Conservation (phyloP, 2,329 filamentous ascomycete genomes). For the Aspergillus quadrilineatus region DNA sequence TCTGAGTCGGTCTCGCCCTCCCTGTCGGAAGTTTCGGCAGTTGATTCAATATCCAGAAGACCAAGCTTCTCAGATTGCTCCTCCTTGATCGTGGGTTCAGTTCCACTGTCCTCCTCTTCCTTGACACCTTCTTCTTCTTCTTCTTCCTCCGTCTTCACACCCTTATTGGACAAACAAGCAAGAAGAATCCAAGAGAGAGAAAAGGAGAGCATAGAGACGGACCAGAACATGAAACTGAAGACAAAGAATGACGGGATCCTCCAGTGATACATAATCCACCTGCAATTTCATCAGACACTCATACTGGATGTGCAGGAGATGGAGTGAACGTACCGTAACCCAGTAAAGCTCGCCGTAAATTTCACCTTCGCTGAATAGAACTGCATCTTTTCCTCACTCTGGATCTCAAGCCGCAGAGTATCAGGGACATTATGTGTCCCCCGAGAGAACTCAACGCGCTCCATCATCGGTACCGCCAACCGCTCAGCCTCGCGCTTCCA, state of each 20-base stretch:
- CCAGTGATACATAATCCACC: slow-evolving; percentile 86
- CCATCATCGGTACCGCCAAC: slow-evolving; percentile 69
- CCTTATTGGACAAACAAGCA: slow-evolving; percentile 40
- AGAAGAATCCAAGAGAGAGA: slow-evolving; percentile 63
- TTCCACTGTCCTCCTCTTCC: slow-evolving; percentile 18
- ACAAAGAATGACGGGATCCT: slow-evolving; percentile 66
- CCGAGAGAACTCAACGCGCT: slow-evolving; percentile 64
- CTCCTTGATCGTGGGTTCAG: slow-evolving; percentile 23
- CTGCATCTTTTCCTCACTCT: slow-evolving; percentile 68
- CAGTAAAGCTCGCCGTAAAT: slow-evolving; percentile 72
- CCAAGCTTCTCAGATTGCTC: slow-evolving; percentile 15
- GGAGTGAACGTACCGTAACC: slow-evolving; percentile 54
- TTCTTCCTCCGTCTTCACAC: slow-evolving; percentile 10
- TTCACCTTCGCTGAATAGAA: slow-evolving; percentile 69
- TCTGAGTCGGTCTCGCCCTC: slow-evolving; percentile 21
- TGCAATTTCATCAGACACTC: slow-evolving; percentile 27
- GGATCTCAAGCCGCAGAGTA: slow-evolving; percentile 63
- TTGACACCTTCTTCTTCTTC: slow-evolving; percentile 10
- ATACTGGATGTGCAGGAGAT: not conserved
- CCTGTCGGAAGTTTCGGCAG: slow-evolving; percentile 10
- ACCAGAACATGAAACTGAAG: slow-evolving; percentile 74
- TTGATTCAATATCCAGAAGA: slow-evolving; percentile 5
- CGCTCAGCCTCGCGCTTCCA: slow-evolving; percentile 63
- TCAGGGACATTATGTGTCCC: slow-evolving; percentile 55
- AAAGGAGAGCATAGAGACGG: slow-evolving; percentile 67